Evolutionary conservation across 371 early-diverging fungal genomes (phyloP).

Genomic region (Funneliformis caledonium): DNA sequence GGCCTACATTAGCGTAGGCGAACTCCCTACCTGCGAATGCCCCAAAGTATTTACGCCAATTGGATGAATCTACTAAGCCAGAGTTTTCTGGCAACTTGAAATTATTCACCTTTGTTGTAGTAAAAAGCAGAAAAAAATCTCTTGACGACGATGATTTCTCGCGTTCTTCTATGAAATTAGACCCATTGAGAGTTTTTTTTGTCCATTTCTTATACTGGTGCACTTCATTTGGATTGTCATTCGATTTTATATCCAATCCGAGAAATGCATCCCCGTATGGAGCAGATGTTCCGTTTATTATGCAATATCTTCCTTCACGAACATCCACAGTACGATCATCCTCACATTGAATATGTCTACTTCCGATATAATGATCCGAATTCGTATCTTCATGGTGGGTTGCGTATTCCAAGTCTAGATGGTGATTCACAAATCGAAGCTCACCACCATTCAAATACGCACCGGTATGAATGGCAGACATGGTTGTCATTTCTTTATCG

Average conservation of each 20-base stretch:
- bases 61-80: slow-evolving; percentile 44
- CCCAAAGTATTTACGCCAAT: slow-evolving; percentile 44
- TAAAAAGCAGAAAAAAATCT: slow-evolving; percentile 40
- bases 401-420: slow-evolving; percentile 39
- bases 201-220: slow-evolving; percentile 43
- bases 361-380: slow-evolving; percentile 18
- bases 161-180: slow-evolving; percentile 40
- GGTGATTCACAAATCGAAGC: slow-evolving; percentile 43
- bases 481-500: slow-evolving; percentile 41
- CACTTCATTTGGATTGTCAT: slow-evolving; percentile 40
- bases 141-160: slow-evolving; percentile 39
- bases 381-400: slow-evolving; percentile 41
- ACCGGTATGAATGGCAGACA: slow-evolving; percentile 43
- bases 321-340: slow-evolving; percentile 17
- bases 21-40: slow-evolving; percentile 45
- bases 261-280: slow-evolving; percentile 42
- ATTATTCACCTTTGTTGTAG: background rate
- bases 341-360: slow-evolving; percentile 42
- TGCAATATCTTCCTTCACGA: slow-evolving; percentile 36
- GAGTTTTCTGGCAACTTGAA: slow-evolving; percentile 42
- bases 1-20: slow-evolving; percentile 42
- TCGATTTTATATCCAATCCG: slow-evolving; percentile 35
- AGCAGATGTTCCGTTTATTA: slow-evolving; percentile 35
- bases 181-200: background rate
- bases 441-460: slow-evolving; percentile 44